Percentiles rank a stretch among this genome's conserved stretches.
phyloP scores from a whole-genome alignment of 495 filamentous ascomycete genomes.

The Xylaria acuta region DNA sequence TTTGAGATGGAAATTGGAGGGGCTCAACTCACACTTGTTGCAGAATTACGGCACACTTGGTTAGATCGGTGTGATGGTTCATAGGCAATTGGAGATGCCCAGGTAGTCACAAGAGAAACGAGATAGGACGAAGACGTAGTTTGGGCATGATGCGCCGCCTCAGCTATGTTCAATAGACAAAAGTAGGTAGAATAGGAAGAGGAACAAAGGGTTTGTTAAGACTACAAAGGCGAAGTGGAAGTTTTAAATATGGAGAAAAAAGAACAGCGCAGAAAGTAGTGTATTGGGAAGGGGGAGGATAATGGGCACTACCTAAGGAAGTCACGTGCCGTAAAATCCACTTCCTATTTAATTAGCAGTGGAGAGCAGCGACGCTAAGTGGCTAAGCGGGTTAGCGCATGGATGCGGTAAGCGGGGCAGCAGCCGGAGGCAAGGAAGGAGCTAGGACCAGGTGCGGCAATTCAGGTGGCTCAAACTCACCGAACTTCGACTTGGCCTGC shows the following conservation, averaged over 20 bases:
- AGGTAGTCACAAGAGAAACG: neutral
- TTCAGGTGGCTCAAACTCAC: neutral
- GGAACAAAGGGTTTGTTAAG: neutral
- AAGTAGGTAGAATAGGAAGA: neutral
- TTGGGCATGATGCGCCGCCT: neutral
- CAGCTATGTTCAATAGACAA: neutral
- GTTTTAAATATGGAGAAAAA: neutral
- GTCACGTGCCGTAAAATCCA: neutral
- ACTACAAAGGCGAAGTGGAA: no score
- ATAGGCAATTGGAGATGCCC: no score
- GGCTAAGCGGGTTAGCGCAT: neutral
- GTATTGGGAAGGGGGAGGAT: neutral
- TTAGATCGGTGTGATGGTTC: neutral
- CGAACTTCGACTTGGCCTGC: neutral
- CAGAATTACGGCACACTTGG: neutral
- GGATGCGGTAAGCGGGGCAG: neutral
- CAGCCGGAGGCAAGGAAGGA: neutral
- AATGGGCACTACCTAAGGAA: neutral
- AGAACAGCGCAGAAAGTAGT: neutral
- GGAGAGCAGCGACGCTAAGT: neutral
- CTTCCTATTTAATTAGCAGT: neutral
- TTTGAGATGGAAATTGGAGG: no score
- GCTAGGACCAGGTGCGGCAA: slow-evolving; percentile 8
- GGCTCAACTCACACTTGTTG: neutral
- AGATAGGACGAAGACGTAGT: neutral